Base-by-base conservation (phyloP, 257 asterid species). In the Nicotiana benthamiana region DNA sequence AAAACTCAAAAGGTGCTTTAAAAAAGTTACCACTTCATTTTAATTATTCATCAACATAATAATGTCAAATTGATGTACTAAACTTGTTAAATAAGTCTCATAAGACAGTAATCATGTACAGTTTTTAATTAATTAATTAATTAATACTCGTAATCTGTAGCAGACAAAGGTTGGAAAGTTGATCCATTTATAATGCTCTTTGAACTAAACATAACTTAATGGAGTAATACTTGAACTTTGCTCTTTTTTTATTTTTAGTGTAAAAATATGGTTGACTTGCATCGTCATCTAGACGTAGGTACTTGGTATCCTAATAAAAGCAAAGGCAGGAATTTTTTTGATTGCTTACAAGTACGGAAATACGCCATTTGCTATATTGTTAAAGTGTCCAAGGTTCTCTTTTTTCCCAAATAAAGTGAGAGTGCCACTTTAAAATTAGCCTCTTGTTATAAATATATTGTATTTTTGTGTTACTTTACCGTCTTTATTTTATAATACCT, bases 211-310 rank as follows among this genome's bases (percentile, higher is more conserved):
- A 48, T 24, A 56, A 56, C 67, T 79, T 66, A 54, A 46, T 70
- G 27, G 62, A 79, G 81, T 28, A 79, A 40, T 22, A n/a, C 60
- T 75, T 83, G 51, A 83, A 75, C 26, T 81, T 57, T 62, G 82
- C 46, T 43, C 72, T 17, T 28, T 28, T 28, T 28, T 28, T 28
- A 3, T 40, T 20, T 59, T 24, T 6, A 84, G 67, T 16, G 27
- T 63, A 26, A 18, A 80, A 61, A 30, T 54, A 22, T 26, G 8
- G 34, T 76, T 74, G 83, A 81, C 80, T 54, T 81, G 74, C 26
- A 61, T 61, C 28, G 32, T 52, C 36, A 67, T 64, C 57, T 32
- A 48, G 83, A 79, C 81, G 59, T 81, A 53, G 80, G 70, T 61
- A 81, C 59, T 81, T 77, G 80, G 32, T 28, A 52, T 56, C 36